A percentile compares a stretch with the other conserved stretches of the same genome.
Evolutionary conservation across 2,329 filamentous ascomycete genomes (phyloP).

Genomic region (Dryadomyces sulphureus): DNA sequence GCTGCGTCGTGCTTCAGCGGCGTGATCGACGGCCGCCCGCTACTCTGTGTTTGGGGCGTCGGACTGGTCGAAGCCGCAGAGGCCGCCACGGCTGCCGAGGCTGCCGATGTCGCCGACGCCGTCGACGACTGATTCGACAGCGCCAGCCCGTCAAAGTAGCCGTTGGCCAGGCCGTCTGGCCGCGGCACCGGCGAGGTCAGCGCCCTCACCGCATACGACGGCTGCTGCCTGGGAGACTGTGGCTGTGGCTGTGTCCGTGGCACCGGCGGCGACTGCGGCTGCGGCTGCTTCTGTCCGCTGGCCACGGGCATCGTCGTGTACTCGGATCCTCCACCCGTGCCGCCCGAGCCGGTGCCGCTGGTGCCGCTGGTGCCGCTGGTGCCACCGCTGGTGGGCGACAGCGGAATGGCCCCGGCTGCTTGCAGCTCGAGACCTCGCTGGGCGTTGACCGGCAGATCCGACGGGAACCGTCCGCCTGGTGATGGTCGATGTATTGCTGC

Average conservation of each 20-base stretch:
- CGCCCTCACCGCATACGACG: too few species aligned
- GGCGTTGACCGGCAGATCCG: conserved; percentile 72
- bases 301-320: conserved; percentile 42
- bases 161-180: too few species aligned
- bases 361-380: conserved; percentile 43
- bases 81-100: too few species aligned
- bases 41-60: too few species aligned
- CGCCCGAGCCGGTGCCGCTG: conserved; percentile 56
- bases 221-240: too few species aligned
- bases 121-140: too few species aligned
- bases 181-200: too few species aligned
- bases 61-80: too few species aligned
- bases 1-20: too few species aligned
- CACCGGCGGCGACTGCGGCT: not conserved
- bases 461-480: conserved; percentile 94
- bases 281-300: conserved; percentile 24
- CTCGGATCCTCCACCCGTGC: conserved; percentile 19
- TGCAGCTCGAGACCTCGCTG: conserved; percentile 73
- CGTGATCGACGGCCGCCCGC: too few species aligned
- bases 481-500: conserved; percentile 49
- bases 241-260: not conserved
- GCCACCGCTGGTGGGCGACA: conserved; percentile 62
- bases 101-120: too few species aligned
- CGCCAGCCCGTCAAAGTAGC: too few species aligned
- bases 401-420: conserved; percentile 32